Evolutionary conservation across 176 grass and related monocot species (phyloP), one percentile per base, ranked within the genome.

Genomic region (Triticum turgidum): DNA sequence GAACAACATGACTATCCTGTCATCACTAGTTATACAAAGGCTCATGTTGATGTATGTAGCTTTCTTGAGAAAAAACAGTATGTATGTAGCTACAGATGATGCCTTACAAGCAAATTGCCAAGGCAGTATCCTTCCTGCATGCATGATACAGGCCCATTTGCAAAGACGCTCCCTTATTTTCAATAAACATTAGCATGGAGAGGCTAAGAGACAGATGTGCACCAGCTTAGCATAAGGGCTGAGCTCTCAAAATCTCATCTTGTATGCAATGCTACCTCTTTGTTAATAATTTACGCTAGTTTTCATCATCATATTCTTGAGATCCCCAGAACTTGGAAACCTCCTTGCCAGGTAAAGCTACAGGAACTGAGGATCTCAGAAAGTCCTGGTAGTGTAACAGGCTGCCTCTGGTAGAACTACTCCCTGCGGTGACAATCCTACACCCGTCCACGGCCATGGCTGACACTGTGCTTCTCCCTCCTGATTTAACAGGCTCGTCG

Each of bases 401-500:
- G 72, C 65, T 87, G 30, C 73, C 83, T 44, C 83, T 73, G 18
- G 65, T 44, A 47, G 73, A 70, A 34, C 64, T 86, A 34, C 58
- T 84, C 65, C 88, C 88, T 3, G 76, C 54, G 2, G 87, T 94
- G 75, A 86, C 84, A 44, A 96, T 94, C 80, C 84, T 89, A 67
- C 90, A 91, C 6, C 90, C 86, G 17, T 92, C 88, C 64, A 98
- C 82, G 18, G 96, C 88, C 82, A 98, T 95, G 64, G 91, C 90
- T 76, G 83, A 87, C 59, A 91, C 49, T 9, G 47, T 91, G 54
- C 29, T 64, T 44, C 78, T 24, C 1, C 49, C 33, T 59, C 30
- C 74, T 17, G 81, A 45, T 75, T 83, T 83, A 79, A 65, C 68
- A 10, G 83, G 63, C 33, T 83, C 37, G 5, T 82, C 69, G 5